Evolutionary conservation across 768 basidiomycete genomes (phyloP), one percentile per base, ranked within the genome.

Genomic region (Kondoa malvinella): DNA sequence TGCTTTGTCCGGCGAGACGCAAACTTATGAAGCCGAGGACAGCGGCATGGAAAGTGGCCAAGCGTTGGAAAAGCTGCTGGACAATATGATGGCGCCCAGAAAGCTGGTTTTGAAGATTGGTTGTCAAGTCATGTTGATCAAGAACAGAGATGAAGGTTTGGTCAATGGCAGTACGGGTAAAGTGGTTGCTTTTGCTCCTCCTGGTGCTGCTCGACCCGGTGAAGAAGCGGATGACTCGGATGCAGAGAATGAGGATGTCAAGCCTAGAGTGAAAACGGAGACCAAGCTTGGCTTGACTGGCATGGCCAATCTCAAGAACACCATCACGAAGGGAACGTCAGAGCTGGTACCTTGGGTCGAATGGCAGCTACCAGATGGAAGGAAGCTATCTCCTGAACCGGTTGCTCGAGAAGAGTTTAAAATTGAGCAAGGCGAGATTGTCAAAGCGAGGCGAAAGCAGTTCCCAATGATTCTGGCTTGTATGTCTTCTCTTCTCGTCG

Each of bases 161-260:
- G 95, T 96, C 58, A 99, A 99, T 74, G 95, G 95, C 1, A 89
- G 86, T 67, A 87, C 95, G 82, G 95, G 95, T 8, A 85, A 83
- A 56, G 82, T 99, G 25, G 73, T 87, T 31, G 82, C 83, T 2
- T 99, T 97, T 76, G 72, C 70, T 29, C 72, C 66, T 3, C 68
- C 79, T 80, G 33, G 85, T 86, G 68, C 82, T 83, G 0, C 14
- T 25, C n/a, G 75, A 76, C 0, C 71, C 76, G 4, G 82, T 81
- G 71, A 80, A 79, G 15, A 80, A 14, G 75, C 76, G 60, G 64
- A 50, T 25, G 32, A 72, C 2, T 66, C 65, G 17, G 68, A 70
- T 21, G 76, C 69, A 50, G 68, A 66, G 15, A 31, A 32, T 33
- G 29, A 64, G 17, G 14, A 34, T 33, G 56, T 61, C 57, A 57